Conservation (phyloP, 306 rosid genomes). For the Malus asiatica region DNA sequence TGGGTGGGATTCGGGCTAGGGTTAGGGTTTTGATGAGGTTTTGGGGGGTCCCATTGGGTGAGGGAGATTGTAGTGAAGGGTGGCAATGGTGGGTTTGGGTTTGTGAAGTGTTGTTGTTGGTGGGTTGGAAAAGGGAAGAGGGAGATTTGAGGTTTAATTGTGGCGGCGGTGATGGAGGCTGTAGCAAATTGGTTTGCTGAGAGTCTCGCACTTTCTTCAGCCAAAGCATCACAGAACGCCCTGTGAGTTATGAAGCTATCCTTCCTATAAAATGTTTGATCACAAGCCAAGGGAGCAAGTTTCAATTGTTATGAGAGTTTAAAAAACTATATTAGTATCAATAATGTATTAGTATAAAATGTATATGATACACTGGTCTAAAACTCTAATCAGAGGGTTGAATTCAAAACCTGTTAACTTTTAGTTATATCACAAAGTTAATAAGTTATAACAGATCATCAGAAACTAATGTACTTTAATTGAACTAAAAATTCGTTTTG, state of each 20-base stretch:
- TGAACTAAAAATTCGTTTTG: not conserved
- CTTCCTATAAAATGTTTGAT: constrained; percentile 43
- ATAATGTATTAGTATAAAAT: too few relatives aligned
- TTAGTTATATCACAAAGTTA: not conserved
- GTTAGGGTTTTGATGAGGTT: constrained; percentile 66
- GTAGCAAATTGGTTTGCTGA: constrained; percentile 40
- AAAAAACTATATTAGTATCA: not conserved
- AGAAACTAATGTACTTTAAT: not conserved
- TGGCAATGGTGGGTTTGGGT: not conserved
- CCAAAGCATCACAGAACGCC: constrained; percentile 95
- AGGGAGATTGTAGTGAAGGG: constrained; percentile 22
- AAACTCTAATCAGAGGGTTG: too few relatives aligned
- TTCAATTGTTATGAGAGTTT: not conserved
- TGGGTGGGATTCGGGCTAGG: constrained; percentile 53
- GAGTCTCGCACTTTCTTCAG: constrained; percentile 84
- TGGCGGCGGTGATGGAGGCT: not conserved
- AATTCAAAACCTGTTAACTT: too few relatives aligned
- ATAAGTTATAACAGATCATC: not conserved
- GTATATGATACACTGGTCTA: too few relatives aligned
- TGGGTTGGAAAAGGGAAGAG: constrained; percentile 52
- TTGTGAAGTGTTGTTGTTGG: constrained; percentile 15
- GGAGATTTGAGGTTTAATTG: constrained; percentile 22
- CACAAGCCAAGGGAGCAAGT: not conserved
- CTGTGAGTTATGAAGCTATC: constrained; percentile 94
- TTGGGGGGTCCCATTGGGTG: constrained; percentile 45